phyloP scores from a whole-genome alignment of 2,329 filamentous ascomycete species.

The Pseudogymnoascus sp. region DNA sequence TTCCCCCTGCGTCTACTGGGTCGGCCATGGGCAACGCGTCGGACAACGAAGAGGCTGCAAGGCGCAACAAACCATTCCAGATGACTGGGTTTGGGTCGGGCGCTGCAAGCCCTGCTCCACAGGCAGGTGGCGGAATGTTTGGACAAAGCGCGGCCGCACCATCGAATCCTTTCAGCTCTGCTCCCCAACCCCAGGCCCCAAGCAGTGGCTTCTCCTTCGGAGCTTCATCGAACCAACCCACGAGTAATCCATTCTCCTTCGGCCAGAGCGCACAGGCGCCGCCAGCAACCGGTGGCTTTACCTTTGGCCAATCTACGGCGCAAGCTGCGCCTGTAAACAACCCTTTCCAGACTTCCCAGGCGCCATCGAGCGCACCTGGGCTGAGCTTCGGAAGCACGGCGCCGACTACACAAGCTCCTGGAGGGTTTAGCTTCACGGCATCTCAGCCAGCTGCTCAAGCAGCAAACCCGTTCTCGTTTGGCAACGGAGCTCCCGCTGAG shows the following conservation, averaged over 20 bases:
- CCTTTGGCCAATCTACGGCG: not conserved
- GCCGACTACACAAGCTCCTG: not conserved
- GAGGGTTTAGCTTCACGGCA: not conserved
- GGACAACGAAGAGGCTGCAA: conserved; percentile 16
- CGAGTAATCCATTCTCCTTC: conserved; percentile 8
- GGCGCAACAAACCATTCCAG: conserved; percentile 15
- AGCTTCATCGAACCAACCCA: not conserved
- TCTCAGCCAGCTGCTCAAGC: not conserved
- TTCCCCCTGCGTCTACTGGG: conserved; percentile 9
- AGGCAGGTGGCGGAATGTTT: conserved; percentile 6
- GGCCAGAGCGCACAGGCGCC: not conserved
- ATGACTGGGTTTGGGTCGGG: not conserved
- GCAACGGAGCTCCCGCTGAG: not conserved
- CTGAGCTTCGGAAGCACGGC: not conserved
- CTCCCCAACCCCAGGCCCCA: conserved; percentile 1
- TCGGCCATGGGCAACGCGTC: not conserved
- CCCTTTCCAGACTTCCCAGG: conserved; percentile 1
- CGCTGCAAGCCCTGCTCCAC: not conserved
- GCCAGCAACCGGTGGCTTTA: conserved; percentile 1
- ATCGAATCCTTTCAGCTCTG: conserved; percentile 13
- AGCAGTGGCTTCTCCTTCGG: conserved; percentile 9
- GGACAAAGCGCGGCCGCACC: not conserved
- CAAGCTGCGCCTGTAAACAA: not conserved
- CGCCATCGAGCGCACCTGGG: not conserved
- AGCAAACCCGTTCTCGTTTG: not conserved